phyloP scores from a whole-genome alignment of 257 asterid genomes.

The Lithospermum erythrorhizon region DNA sequence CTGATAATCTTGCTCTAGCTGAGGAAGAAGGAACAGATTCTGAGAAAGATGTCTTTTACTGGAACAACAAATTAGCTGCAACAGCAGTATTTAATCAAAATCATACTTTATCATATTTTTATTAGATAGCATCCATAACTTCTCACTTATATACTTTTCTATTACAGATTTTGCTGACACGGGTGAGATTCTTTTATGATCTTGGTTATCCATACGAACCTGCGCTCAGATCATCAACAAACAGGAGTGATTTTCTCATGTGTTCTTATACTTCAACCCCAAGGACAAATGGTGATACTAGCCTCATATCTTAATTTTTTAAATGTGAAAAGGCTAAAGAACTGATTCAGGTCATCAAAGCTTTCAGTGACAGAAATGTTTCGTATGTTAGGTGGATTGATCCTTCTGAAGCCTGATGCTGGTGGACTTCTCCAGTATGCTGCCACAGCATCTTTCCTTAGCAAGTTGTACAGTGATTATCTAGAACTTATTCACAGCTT shows the following conservation, averaged over 20 bases:
- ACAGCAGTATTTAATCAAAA: constrained; percentile 20
- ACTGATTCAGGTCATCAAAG: background rate
- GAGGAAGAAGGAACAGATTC: constrained; percentile 30
- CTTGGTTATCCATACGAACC: constrained; percentile 53
- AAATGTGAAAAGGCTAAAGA: background rate
- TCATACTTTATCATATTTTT: background rate
- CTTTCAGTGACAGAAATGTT: background rate
- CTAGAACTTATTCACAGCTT: constrained; percentile 29
- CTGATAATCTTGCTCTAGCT: constrained; percentile 27
- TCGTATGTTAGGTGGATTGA: constrained; percentile 35
- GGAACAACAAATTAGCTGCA: constrained; percentile 53
- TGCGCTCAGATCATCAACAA: constrained; percentile 28
- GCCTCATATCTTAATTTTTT: background rate
- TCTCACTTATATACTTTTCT: background rate
- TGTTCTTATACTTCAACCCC: constrained; percentile 33
- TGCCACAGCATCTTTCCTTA: constrained; percentile 48
- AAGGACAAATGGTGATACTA: constrained; percentile 26
- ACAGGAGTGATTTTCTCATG: constrained; percentile 42
- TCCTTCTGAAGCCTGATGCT: constrained; percentile 31
- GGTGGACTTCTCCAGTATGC: constrained; percentile 37
- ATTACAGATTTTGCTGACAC: constrained; percentile 30
- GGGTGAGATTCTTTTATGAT: constrained; percentile 40
- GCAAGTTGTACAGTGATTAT: constrained; percentile 50
- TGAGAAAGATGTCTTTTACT: constrained; percentile 32
- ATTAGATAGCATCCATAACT: background rate